A percentile compares a stretch with the other conserved stretches of the same genome.
phyloP scores from a whole-genome alignment of 345 rosid genomes.

The Erysimum cheiranthoides region DNA sequence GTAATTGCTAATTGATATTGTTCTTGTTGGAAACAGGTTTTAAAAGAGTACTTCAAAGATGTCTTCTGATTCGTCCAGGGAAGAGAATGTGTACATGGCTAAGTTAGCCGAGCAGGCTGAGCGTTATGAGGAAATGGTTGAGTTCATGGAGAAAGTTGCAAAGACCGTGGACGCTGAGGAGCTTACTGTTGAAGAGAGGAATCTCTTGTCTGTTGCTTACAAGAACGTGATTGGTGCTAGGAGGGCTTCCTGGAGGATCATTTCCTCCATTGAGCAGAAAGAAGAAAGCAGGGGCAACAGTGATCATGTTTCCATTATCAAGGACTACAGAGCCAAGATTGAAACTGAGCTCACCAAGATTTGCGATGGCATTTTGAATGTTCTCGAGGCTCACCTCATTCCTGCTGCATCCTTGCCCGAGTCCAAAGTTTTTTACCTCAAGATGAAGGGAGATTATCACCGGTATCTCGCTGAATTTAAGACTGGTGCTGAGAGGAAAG shows the following conservation, averaged over 20 bases:
- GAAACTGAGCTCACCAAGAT: conserved; percentile 91
- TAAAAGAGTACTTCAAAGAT: conserved; percentile 52
- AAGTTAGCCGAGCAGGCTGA: conserved; percentile 98
- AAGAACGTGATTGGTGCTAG: conserved; percentile 97
- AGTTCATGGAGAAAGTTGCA: conserved; percentile 95
- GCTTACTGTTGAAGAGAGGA: conserved; percentile 92
- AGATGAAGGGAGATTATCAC: conserved; percentile 98
- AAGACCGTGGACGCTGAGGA: conserved; percentile 86
- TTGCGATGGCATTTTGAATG: conserved; percentile 83
- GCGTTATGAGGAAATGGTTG: conserved; percentile 98
- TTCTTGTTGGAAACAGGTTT: neutral
- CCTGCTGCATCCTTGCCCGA: conserved; percentile 86
- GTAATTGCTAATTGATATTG: neutral
- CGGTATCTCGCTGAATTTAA: conserved; percentile 96
- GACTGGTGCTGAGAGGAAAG: conserved; percentile 94
- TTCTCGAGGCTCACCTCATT: conserved; percentile 87
- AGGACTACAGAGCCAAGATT: conserved; percentile 89
- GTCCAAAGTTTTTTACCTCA: conserved; percentile 94
- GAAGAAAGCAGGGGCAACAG: conserved; percentile 94
- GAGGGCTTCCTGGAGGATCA: conserved; percentile 99
- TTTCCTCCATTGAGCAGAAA: conserved; percentile 97
- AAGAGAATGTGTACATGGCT: conserved; percentile 93
- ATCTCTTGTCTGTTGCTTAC: conserved; percentile 94
- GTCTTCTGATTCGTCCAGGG: conserved; percentile 77
- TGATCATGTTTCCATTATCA: conserved; percentile 76